Evolutionary conservation across 1,284 basidiomycete species (phyloP).

Genomic region (Tylopilus sp.): DNA sequence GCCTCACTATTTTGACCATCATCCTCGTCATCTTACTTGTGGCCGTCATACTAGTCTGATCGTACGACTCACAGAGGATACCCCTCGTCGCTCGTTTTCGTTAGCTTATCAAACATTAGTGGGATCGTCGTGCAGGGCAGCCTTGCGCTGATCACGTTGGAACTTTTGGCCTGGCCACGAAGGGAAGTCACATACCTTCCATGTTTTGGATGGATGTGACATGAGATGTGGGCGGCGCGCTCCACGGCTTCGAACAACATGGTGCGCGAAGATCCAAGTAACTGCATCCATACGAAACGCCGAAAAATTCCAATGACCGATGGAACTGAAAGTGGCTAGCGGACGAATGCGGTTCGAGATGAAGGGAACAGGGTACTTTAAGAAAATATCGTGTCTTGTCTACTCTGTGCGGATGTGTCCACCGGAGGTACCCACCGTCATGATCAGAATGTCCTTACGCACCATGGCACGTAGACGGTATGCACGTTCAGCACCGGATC

Average conservation of each 20-base stretch:
- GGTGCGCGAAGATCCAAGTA: not conserved
- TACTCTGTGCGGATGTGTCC: not conserved
- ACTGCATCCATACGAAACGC: not conserved
- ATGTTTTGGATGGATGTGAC: not conserved
- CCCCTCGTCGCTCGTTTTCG: slow-evolving; percentile 4
- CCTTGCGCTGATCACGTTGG: not conserved
- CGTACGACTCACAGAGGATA: slow-evolving; percentile 6
- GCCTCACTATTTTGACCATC: slow-evolving; percentile 53
- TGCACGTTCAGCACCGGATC: not conserved
- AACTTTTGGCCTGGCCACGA: not conserved
- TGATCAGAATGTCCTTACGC: not conserved
- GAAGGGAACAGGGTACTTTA: not conserved
- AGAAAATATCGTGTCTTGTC: not conserved
- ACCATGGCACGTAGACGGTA: not conserved
- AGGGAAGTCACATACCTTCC: not conserved
- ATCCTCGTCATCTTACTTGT: slow-evolving; percentile 48
- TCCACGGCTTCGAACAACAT: not conserved
- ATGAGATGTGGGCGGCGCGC: not conserved
- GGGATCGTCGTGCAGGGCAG: not conserved
- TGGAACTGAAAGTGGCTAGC: not conserved
- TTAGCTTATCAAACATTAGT: slow-evolving; percentile 23
- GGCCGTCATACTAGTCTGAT: slow-evolving; percentile 48
- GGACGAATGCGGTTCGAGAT: slow-evolving; percentile 3
- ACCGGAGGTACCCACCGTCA: not conserved
- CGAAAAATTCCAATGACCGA: not conserved